These are phyloP conservation scores for Ceratocystis destructans DNA, from an alignment of 2,329 filamentous ascomycete species.

Conservation along the genomic window DNA sequence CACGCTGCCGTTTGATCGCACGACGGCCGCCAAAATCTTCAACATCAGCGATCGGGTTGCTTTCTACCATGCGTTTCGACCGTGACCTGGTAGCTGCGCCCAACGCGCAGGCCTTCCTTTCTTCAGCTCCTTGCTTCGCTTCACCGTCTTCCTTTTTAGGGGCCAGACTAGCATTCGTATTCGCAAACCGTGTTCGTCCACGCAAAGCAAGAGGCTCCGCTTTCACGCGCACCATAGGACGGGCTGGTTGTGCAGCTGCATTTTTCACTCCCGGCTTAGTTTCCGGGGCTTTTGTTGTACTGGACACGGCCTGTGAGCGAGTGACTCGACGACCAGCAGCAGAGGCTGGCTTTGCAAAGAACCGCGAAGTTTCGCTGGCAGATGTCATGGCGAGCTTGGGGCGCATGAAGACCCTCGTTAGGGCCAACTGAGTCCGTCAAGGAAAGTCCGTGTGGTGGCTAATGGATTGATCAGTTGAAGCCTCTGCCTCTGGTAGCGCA, in stretches of 20 bases:
- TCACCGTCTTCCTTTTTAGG: neutral
- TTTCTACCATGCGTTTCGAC: neutral
- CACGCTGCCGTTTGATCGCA: slow-evolving; percentile 37
- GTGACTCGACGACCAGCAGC: slow-evolving; percentile 14
- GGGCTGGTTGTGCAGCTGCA: neutral
- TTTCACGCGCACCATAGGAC: neutral
- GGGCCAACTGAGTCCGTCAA: too few relatives aligned
- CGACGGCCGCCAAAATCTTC: slow-evolving; percentile 37
- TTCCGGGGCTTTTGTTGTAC: neutral
- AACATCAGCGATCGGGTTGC: slow-evolving; percentile 34
- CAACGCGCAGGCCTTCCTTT: too few relatives aligned
- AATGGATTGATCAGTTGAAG: too few relatives aligned
- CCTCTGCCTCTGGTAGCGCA: too few relatives aligned
- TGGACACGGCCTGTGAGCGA: slow-evolving; percentile 21
- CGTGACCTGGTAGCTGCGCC: too few relatives aligned
- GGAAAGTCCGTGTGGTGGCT: too few relatives aligned
- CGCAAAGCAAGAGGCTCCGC: neutral
- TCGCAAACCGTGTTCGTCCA: neutral
- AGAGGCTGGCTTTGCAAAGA: slow-evolving; percentile 12
- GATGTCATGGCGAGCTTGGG: slow-evolving; percentile 8
- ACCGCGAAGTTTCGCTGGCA: slow-evolving; percentile 16
- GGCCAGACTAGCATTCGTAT: neutral
- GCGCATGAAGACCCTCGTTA: neutral
- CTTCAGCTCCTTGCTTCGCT: neutral
- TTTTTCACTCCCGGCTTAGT: neutral